These are phyloP conservation scores for Aspergillus aculeatinus DNA, from an alignment of 2,329 filamentous ascomycete genomes.

Conservation along the genomic window DNA sequence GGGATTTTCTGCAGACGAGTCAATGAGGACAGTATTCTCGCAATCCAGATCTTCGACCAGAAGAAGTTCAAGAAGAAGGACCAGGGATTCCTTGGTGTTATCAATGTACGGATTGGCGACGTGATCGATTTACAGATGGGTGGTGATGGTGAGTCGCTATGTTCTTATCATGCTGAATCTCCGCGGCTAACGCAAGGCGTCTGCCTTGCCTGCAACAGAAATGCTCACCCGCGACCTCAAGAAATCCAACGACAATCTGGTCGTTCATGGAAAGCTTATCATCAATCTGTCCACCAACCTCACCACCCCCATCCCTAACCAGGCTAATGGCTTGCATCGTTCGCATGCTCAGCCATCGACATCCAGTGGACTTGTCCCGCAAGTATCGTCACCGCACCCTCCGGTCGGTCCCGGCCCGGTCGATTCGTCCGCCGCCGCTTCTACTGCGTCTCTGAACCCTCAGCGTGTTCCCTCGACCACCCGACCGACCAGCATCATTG, in stretches of 20 bases:
- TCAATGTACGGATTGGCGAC: constrained; percentile 94
- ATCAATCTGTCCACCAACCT: constrained; percentile 94
- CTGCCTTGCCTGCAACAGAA: constrained; percentile 52
- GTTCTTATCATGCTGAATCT: neutral
- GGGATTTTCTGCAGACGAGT: constrained; percentile 62
- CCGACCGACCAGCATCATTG: constrained; percentile 41
- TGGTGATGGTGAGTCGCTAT: constrained; percentile 71
- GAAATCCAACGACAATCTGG: constrained; percentile 96
- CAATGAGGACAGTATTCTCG: constrained; percentile 92
- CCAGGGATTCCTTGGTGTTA: constrained; percentile 94
- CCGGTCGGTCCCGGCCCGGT: constrained; percentile 30
- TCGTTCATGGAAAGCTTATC: constrained; percentile 96
- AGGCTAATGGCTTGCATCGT: constrained; percentile 41
- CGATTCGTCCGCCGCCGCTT: constrained; percentile 30
- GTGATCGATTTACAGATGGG: constrained; percentile 87
- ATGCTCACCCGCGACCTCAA: constrained; percentile 98
- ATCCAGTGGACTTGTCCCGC: constrained; percentile 42
- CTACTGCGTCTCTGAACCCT: constrained; percentile 36
- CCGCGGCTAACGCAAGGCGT: constrained; percentile 19
- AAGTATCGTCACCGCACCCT: constrained; percentile 31
- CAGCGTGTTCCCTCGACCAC: constrained; percentile 37
- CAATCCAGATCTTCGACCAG: constrained; percentile 98
- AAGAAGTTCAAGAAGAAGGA: constrained; percentile 99
- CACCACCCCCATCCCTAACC: constrained; percentile 62
- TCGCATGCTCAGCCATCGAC: constrained; percentile 34